These are phyloP conservation scores for Xylaria cubensis DNA, from an alignment of 495 filamentous ascomycete species.

Conservation along the genomic window DNA sequence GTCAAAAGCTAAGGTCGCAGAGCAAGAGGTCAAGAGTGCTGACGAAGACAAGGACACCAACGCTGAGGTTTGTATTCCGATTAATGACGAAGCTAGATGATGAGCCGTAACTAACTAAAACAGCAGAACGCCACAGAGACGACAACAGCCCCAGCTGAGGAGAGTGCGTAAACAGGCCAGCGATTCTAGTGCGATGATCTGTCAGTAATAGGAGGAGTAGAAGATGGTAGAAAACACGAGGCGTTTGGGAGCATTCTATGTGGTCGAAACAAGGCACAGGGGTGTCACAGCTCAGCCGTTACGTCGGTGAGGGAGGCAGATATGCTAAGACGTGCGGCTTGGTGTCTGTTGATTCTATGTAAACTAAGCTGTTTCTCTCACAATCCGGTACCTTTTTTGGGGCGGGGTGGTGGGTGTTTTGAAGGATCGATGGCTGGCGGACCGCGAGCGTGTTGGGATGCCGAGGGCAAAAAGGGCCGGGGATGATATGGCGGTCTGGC, in stretches of 20 bases:
- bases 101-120: constrained; percentile 11
- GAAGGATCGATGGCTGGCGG: constrained; percentile 1
- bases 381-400: constrained; percentile 23
- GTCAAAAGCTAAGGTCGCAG: constrained; percentile 46
- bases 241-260: constrained; percentile 26
- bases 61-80: constrained; percentile 41
- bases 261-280: constrained; percentile 21
- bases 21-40: constrained; percentile 41
- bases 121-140: constrained; percentile 15
- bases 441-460: constrained; percentile 4
- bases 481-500: background rate
- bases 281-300: constrained; percentile 1
- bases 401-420: constrained; percentile 13
- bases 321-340: constrained; percentile 31
- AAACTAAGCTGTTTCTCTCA: constrained; percentile 38
- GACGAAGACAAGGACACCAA: constrained; percentile 38
- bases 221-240: constrained; percentile 22
- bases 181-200: background rate
- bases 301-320: constrained; percentile 23
- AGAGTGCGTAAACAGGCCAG: background rate
- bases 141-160: constrained; percentile 1
- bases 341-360: constrained; percentile 38
- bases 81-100: background rate
- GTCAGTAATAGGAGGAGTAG: background rate
- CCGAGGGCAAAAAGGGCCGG: constrained; percentile 9